phyloP scores from a whole-genome alignment of 768 basidiomycete species.

The Lentinula aciculospora region DNA sequence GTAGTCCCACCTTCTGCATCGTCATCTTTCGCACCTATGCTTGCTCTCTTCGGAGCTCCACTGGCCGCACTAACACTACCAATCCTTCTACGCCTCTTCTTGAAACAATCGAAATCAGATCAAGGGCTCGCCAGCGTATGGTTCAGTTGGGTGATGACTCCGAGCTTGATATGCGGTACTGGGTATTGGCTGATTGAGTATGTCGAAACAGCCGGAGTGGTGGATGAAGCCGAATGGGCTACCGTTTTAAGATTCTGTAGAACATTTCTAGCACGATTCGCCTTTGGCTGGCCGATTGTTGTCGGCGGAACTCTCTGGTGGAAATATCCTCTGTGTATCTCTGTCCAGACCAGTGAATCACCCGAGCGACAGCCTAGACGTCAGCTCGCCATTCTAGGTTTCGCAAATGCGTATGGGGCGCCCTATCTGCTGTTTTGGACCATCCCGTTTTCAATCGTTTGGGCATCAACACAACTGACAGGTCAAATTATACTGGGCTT shows the following conservation, averaged over 20 bases:
- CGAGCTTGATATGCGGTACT: conserved; percentile 53
- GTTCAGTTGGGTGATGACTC: conserved; percentile 52
- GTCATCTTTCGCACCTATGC: conserved; percentile 19
- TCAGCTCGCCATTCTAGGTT: conserved; percentile 68
- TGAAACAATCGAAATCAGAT: conserved; percentile 68
- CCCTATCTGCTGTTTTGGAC: conserved; percentile 83
- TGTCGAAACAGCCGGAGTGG: conserved; percentile 49
- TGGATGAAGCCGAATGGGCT: conserved; percentile 33
- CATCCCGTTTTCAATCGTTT: conserved; percentile 56
- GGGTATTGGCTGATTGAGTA: conserved; percentile 82
- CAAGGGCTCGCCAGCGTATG: conserved; percentile 64
- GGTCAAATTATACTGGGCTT: conserved; percentile 77
- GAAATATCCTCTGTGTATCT: conserved; percentile 67
- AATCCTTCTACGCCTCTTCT: conserved; percentile 43
- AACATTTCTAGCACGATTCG: conserved; percentile 56
- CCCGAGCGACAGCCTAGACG: conserved; percentile 25
- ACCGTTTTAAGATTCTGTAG: conserved; percentile 43
- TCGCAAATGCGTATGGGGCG: conserved; percentile 86
- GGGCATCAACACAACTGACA: conserved; percentile 66
- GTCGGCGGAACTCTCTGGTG: conserved; percentile 66
- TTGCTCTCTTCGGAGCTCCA: conserved; percentile 2
- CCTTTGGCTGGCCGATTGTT: conserved; percentile 44
- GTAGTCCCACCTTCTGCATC: conserved; percentile 46
- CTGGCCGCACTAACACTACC: conserved; percentile 37
- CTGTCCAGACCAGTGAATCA: conserved; percentile 37